These are phyloP conservation scores for Neoarthrinium moseri DNA, from an alignment of 2,329 filamentous ascomycete genomes.

Conservation along the genomic window DNA sequence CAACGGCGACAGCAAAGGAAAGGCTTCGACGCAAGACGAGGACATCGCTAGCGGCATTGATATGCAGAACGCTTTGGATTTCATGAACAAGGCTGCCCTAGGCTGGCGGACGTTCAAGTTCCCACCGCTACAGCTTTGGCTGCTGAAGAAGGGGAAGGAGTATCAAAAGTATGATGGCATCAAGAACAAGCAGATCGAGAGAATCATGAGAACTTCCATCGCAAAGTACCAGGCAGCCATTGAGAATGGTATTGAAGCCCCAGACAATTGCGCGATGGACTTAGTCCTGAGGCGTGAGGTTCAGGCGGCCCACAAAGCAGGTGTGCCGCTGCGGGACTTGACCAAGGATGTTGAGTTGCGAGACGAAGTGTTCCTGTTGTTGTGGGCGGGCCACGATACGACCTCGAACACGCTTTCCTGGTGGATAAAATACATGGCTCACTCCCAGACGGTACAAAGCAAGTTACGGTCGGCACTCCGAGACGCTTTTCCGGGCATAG, in stretches of 20 bases:
- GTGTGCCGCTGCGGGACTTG: conserved; percentile 19
- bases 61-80: conserved; percentile 12
- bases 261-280: conserved; percentile 31
- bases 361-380: conserved; percentile 23
- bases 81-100: conserved; percentile 11
- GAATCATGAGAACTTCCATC: conserved; percentile 19
- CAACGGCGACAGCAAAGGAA: not conserved
- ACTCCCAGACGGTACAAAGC: conserved; percentile 30
- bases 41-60: conserved; percentile 7
- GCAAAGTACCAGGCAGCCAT: conserved; percentile 18
- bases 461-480: conserved; percentile 30
- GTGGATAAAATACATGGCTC: conserved; percentile 37
- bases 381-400: conserved; percentile 40
- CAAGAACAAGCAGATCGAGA: conserved; percentile 18
- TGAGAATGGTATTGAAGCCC: conserved; percentile 20
- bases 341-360: conserved; percentile 21
- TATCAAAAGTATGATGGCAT: conserved; percentile 18
- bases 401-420: conserved; percentile 39
- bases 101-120: conserved; percentile 10
- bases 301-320: conserved; percentile 31
- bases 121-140: conserved; percentile 12
- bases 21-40: not conserved
- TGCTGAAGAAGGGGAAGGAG: conserved; percentile 8
- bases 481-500: conserved; percentile 21
- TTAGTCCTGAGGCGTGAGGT: conserved; percentile 31